Percentiles rank a stretch among this genome's conserved stretches.
Conservation (phyloP, 2,329 filamentous ascomycete genomes). For the Onygenales sp. region DNA sequence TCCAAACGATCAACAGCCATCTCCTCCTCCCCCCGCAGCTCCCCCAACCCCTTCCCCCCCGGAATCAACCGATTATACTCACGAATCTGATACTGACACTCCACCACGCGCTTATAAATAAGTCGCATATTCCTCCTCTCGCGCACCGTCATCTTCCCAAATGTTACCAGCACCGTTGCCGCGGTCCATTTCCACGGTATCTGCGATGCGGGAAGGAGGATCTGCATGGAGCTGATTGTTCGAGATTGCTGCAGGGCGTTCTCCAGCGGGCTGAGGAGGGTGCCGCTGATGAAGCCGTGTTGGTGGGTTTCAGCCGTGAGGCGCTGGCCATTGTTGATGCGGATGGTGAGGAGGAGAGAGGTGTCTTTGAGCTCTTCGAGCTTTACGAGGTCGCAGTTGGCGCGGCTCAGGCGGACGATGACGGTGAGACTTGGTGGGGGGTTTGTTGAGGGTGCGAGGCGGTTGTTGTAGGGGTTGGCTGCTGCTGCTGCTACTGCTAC, state of each 20-base stretch:
- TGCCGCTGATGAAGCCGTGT: constrained; percentile 12
- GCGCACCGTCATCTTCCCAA: constrained; percentile 14
- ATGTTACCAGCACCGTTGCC: constrained; percentile 20
- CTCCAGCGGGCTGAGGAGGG: constrained; percentile 12
- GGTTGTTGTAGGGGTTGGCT: neutral
- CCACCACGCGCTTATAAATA: constrained; percentile 12
- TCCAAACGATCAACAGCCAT: neutral
- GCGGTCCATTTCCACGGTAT: constrained; percentile 19
- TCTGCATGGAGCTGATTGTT: constrained; percentile 14
- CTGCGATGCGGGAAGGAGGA: constrained; percentile 16
- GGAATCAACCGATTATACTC: constrained; percentile 10
- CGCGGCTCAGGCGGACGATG: constrained; percentile 10
- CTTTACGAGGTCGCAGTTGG: constrained; percentile 17
- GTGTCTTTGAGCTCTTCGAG: constrained; percentile 20
- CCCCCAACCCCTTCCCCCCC: neutral
- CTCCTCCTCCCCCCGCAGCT: constrained; percentile 3
- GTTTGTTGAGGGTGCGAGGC: no score
- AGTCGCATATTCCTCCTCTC: constrained; percentile 16
- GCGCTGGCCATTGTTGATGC: constrained; percentile 11
- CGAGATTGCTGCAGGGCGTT: constrained; percentile 11
- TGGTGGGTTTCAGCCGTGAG: constrained; percentile 14
- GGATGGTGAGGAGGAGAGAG: constrained; percentile 18
- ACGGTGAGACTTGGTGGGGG: neutral
- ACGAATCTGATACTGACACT: constrained; percentile 17
- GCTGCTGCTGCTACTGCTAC: neutral